Conservation (phyloP, 768 basidiomycete species). For the Tylopilus subfusipes region DNA sequence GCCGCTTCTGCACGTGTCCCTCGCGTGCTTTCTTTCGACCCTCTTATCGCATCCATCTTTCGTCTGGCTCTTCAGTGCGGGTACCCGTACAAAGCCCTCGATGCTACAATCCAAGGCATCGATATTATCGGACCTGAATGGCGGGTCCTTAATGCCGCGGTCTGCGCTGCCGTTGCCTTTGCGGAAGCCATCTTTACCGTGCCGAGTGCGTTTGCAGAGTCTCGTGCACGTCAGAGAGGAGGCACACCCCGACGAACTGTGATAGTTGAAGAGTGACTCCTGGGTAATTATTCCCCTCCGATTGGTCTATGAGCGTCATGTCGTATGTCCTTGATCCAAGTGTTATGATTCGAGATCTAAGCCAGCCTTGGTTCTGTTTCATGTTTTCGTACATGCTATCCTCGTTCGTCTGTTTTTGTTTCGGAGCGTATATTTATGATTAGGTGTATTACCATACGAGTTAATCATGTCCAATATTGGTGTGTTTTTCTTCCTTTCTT, state of each 20-base stretch:
- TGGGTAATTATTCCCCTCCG: background rate
- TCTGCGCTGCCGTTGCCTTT: constrained; percentile 63
- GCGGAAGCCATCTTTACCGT: constrained; percentile 58
- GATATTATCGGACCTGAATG: constrained; percentile 55
- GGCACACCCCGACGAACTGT: constrained; percentile 22
- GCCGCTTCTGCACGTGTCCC: constrained; percentile 21
- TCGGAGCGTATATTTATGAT: constrained; percentile 17
- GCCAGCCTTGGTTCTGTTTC: constrained; percentile 7
- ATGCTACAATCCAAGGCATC: constrained; percentile 33
- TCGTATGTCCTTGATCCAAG: constrained; percentile 1
- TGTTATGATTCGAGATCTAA: constrained; percentile 4
- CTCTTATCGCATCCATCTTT: constrained; percentile 60
- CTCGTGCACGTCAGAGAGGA: constrained; percentile 23
- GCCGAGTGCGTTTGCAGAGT: constrained; percentile 38
- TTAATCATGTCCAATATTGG: constrained; percentile 9
- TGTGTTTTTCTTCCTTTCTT: background rate
- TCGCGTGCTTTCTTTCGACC: constrained; percentile 43
- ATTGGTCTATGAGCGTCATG: background rate
- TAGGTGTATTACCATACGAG: constrained; percentile 14
- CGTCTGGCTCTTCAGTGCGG: constrained; percentile 57
- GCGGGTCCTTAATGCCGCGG: constrained; percentile 52
- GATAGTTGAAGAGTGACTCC: constrained; percentile 20
- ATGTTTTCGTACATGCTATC: constrained; percentile 20
- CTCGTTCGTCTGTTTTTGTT: background rate
- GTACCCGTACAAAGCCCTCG: constrained; percentile 45